Base-by-base conservation (phyloP, 345 rosid genomes). In the Salix dunnii region DNA sequence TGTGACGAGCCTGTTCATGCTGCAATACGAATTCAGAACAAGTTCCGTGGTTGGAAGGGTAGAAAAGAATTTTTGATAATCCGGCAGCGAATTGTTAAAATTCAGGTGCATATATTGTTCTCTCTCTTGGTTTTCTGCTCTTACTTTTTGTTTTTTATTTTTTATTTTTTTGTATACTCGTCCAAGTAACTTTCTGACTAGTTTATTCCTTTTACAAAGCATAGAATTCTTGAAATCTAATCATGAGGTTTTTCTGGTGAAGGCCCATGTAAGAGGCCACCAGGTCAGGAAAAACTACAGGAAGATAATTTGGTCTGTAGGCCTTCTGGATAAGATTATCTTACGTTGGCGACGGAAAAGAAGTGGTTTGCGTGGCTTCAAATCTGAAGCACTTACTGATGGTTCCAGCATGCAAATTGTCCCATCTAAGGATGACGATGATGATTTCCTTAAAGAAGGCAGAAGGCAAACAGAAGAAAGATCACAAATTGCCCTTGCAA, bases 201-300 rank as follows among this genome's bases (percentile, higher is more conserved):
- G 63, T 46, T 46, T 38, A 70, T 78, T 65, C 27, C n/a, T 69
- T 49, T 42, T 4, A 40, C 31, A 76, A 53, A 25, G 25, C 64
- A 28, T 21, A 27, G 8, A 74, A 30, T 78, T 61, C 72, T 71
- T 77, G 53, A 68, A 63, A 42, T 27, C 46, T 74, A 71, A 84
- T 73, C 40, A 27, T 55, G 48, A 18, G 35, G 60, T 77, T 69
- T 78, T 71, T 85, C n/a, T 28, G 40, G 72, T 80, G 78, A 78
- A 95, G 99, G 99, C 99, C 65, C 96, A 88, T 81, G 90, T 91
- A 36, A 91, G 98, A 85, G 97, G 98, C 60, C 90, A 92, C 86
- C 95, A 94, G 81, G 93, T 91, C 30, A 89, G 99, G 84, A 93
- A 89, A 83, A 89, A 87, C 85, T 83, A 89, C 83, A 88, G 80